Evolutionary conservation across 371 early-diverging fungal species (phyloP), one percentile per base, ranked within the genome.

Genomic region (Synchytrium microbalum): DNA sequence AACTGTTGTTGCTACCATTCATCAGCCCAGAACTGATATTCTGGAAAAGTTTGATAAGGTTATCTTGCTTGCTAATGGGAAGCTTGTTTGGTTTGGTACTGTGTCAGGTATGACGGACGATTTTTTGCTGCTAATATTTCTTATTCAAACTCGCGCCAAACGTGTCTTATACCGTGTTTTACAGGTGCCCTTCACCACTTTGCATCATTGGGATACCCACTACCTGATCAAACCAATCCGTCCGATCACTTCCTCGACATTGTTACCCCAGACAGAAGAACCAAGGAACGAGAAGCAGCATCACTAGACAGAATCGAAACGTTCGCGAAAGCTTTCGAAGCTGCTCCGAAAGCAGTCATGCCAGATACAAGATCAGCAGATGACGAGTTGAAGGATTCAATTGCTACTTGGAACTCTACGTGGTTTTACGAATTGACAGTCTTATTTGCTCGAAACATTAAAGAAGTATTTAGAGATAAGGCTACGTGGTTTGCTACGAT

Each of bases 1-100:
- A 69, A 67, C 66, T 27, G 71, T 74, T 31, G 75, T 98, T 1
- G 84, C 92, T 62, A 94, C 96, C 16, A 95, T 98, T 57, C 99
- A 98, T 70, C 98, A 98, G 66, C 84, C 84, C 82, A 84, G 32
- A 14, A 79, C 81, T 13, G 85, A 88, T 29, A 85, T 86, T 62
- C 77, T 86, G 58, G 64, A 74, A 29, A 63, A 82, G 57, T 82
- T 89, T 63, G 84, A 85, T 73, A 81, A 84, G 54, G 65, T 88
- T 25, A 65, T 85, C 29, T 59, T 89, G 24, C 74, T 88, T 64
- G 64, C 76, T 1, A 69, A 75, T 38, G 90, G 90, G 54, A 57
- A 64, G 14, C 64, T 67, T 5, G 62, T 76, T 13, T 84, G 76
- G 68, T 74, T 72, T 60, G 83, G 84, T 24, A 58, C 75, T 0